These are phyloP conservation scores for Pseudocercospora vitis DNA, from an alignment of 2,329 filamentous ascomycete genomes.

Conservation along the genomic window DNA sequence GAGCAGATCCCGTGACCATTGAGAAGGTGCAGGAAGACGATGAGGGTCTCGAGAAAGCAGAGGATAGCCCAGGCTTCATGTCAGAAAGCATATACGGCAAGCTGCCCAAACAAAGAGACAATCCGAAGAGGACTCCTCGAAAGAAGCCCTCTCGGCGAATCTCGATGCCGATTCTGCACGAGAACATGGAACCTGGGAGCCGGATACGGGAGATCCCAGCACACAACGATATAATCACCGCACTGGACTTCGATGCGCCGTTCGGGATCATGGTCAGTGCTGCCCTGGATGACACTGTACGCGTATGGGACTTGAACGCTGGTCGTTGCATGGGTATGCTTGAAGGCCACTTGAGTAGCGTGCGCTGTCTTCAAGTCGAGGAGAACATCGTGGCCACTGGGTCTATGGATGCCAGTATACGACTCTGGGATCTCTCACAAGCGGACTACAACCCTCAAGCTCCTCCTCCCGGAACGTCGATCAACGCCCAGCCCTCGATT, in stretches of 20 bases:
- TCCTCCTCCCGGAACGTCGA: conserved; percentile 49
- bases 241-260: conserved; percentile 93
- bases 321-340: conserved; percentile 88
- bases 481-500: conserved; percentile 42
- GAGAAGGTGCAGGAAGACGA: conserved; percentile 50
- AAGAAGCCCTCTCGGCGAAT: conserved; percentile 64
- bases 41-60: conserved; percentile 44
- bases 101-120: conserved; percentile 57
- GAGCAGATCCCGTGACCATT: conserved; percentile 41
- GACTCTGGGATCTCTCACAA: conserved; percentile 89
- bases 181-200: conserved; percentile 88
- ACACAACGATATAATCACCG: conserved; percentile 83
- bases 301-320: conserved; percentile 94
- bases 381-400: conserved; percentile 95
- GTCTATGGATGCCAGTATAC: conserved; percentile 90
- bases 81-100: conserved; percentile 97
- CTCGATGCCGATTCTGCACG: conserved; percentile 92
- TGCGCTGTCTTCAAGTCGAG: conserved; percentile 87
- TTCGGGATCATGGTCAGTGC: conserved; percentile 94
- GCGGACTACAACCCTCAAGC: conserved; percentile 73
- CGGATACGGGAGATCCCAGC: conserved; percentile 85
- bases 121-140: conserved; percentile 51
- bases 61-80: conserved; percentile 72
- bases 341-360: conserved; percentile 92
- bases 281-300: conserved; percentile 86